phyloP scores from a whole-genome alignment of 768 basidiomycete species.

The Pleurotus eryngii region DNA sequence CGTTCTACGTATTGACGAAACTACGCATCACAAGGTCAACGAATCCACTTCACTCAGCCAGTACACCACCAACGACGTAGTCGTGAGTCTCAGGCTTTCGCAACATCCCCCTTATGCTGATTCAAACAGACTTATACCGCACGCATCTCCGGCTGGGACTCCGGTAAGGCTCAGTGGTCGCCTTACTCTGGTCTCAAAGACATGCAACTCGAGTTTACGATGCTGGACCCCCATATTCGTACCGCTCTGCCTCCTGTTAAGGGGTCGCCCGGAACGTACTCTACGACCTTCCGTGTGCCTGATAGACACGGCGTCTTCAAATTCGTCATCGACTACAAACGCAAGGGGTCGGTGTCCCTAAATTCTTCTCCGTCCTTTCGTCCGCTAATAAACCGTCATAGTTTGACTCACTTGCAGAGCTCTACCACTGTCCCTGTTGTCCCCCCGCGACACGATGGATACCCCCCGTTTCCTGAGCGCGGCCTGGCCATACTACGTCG shows the following conservation, averaged over 20 bases:
- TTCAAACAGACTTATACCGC: conserved; percentile 63
- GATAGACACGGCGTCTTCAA: conserved; percentile 99
- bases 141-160: conserved; percentile 67
- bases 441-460: conserved; percentile 91
- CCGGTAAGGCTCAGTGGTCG: conserved; percentile 56
- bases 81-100: conserved; percentile 45
- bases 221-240: conserved; percentile 97
- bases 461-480: conserved; percentile 94
- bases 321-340: conserved; percentile 87
- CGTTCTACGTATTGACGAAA: conserved; percentile 74
- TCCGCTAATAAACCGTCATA: conserved; percentile 22
- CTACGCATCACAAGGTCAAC: conserved; percentile 70
- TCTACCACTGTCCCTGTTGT: conserved; percentile 82
- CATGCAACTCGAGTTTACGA: conserved; percentile 93
- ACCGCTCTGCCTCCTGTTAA: conserved; percentile 62
- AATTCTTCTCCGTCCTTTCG: too few relatives aligned
- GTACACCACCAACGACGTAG: conserved; percentile 85
- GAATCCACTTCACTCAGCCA: conserved; percentile 57
- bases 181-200: conserved; percentile 73
- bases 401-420: conserved; percentile 72
- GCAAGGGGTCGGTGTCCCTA: conserved; percentile 65
- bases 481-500: conserved; percentile 94
- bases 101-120: neutral
- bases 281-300: conserved; percentile 83
- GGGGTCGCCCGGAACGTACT: conserved; percentile 64